Conservation (phyloP, 345 rosid genomes). For the Excoecaria agallocha region DNA sequence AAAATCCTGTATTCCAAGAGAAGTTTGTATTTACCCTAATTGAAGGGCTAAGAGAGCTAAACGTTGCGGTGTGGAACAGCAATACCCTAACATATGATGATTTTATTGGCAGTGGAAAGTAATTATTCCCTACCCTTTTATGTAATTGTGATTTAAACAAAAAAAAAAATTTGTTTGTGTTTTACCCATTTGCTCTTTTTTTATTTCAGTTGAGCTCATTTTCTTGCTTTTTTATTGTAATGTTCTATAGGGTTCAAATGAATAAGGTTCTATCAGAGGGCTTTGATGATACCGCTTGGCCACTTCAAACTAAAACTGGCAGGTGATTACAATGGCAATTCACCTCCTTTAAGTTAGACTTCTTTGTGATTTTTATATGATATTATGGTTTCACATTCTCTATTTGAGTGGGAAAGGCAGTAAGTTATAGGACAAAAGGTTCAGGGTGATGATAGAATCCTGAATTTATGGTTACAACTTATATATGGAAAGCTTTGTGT, state of each 20-base stretch:
- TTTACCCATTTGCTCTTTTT: slow-evolving; percentile 6
- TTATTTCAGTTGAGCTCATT: neutral
- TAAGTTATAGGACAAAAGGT: neutral
- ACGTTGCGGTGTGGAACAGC: slow-evolving; percentile 57
- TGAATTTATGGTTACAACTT: neutral
- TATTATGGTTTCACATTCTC: neutral
- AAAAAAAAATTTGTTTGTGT: too few relatives aligned
- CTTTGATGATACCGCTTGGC: slow-evolving; percentile 71
- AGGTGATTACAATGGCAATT: slow-evolving; percentile 39
- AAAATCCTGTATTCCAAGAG: slow-evolving; percentile 80
- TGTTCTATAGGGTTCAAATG: slow-evolving; percentile 60
- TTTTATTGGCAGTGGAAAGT: slow-evolving; percentile 90
- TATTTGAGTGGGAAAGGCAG: neutral
- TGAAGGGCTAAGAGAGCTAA: slow-evolving; percentile 78
- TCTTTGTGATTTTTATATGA: neutral
- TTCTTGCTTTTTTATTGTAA: slow-evolving; percentile 10
- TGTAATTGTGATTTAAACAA: neutral
- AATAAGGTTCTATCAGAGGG: slow-evolving; percentile 73
- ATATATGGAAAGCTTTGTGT: neutral
- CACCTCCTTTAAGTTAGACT: neutral
- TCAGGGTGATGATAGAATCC: neutral
- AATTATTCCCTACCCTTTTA: slow-evolving; percentile 17
- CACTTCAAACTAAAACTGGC: slow-evolving; percentile 75
- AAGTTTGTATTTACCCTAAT: slow-evolving; percentile 68
- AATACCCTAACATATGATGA: slow-evolving; percentile 60